Percentiles rank a stretch among this genome's conserved stretches.
phyloP scores from a whole-genome alignment of 495 filamentous ascomycete genomes.

The Echria macrotheca region DNA sequence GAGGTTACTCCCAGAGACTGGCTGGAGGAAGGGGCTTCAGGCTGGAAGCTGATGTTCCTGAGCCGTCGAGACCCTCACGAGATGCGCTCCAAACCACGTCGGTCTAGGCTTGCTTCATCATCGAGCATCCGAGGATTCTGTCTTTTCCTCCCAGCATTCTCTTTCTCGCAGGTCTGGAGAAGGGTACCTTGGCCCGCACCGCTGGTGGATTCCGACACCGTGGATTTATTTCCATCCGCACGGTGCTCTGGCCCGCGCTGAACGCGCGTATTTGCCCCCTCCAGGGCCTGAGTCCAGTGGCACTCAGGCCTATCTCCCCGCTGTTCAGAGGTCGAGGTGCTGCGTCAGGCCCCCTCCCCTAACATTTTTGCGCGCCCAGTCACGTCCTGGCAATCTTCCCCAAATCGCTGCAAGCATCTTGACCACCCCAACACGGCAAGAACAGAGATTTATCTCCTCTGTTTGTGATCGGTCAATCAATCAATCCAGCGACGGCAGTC shows the following conservation, averaged over 20 bases:
- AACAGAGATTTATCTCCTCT: constrained; percentile 30
- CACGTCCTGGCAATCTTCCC: constrained; percentile 3
- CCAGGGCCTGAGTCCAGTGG: constrained; percentile 11
- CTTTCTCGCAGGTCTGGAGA: too few species aligned
- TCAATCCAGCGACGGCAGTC: constrained; percentile 37
- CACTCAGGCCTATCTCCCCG: constrained; percentile 3
- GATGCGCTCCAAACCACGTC: too few species aligned
- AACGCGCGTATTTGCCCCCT: constrained; percentile 7
- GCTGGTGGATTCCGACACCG: too few species aligned
- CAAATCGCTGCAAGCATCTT: constrained; percentile 8
- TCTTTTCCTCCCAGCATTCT: too few species aligned
- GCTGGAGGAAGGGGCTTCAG: too few species aligned
- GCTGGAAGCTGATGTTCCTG: too few species aligned
- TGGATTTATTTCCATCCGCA: too few species aligned
- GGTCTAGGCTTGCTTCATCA: too few species aligned
- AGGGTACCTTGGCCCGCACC: constrained; percentile 8
- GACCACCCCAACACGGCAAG: constrained; percentile 21
- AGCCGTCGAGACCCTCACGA: too few species aligned
- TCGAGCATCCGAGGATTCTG: too few species aligned
- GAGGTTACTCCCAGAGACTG: too few species aligned
- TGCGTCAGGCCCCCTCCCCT: constrained; percentile 17
- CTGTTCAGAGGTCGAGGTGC: constrained; percentile 16
- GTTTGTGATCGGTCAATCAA: constrained; percentile 21
- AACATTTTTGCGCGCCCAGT: constrained; percentile 23
- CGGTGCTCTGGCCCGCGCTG: not conserved